Base-by-base conservation (phyloP, 768 basidiomycete species). In the Suillus luteus region DNA sequence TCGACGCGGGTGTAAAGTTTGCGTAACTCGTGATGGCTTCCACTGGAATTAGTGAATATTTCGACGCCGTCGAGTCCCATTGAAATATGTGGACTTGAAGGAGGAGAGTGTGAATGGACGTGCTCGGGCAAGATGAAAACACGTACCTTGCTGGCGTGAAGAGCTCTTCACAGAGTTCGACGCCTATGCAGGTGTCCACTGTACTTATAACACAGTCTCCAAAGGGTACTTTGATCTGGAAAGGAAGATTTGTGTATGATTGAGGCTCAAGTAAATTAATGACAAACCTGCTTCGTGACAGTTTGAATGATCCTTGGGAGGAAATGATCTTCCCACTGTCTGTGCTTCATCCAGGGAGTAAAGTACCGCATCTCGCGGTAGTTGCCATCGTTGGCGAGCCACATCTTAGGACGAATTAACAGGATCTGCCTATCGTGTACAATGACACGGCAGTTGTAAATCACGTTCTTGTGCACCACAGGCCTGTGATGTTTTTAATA, bases 21-120 rank as follows among this genome's bases (percentile, higher is more conserved):
- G n/a, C 97, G 89, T 31, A 99, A 87, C 73, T 99, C 97, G 71
- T 99, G 97, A 73, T 99, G 97, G 75, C 94, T 96, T 5, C 95
- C 97, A 67, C 93, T 96, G 1, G 97, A 99, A 77, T 99, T 99
- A 10, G 96, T 98, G 73, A 99, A 98, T 58, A 99, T 97, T 76
- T 99, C 97, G 9, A 98, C 96, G 6, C 97, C 97, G 71, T 99
- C 96, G 10, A 99, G 85, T 8, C 96, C 97, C 97, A 99, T 99
- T 14, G 90, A 78, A 62, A 98, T 96, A 73, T 99, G 97, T 5
- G 97, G 97, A 65, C 97, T 99, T 66, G 15, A 6, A 22, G 40
- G 2, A 57, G 55, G 2, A 57, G 55, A 19, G 10, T 3, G 27
- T 57, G 37, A 57, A 57, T 27, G 19, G 48, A 4, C n/a, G 19